Base-by-base conservation (phyloP, 2,329 filamentous ascomycete genomes). In the Colletotrichum chrysophilum region DNA sequence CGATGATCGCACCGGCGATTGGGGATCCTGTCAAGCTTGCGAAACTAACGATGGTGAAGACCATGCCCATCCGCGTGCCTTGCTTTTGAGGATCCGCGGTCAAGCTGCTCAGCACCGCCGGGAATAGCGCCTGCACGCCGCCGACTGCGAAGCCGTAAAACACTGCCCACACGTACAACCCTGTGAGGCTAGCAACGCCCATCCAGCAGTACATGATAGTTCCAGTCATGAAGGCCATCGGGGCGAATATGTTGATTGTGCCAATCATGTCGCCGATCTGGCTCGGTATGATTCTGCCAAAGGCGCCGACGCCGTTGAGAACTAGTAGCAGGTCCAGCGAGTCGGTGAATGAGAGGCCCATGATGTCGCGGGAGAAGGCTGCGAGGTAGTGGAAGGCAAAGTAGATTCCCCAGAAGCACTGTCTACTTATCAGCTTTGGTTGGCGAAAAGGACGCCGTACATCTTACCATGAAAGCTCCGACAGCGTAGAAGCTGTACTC, bases 351-450 rank as follows among this genome's bases (percentile, higher is more conserved):
- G 70, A 74, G 4, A 76, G 75, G 3, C 81, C 79, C 34, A 89
- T 81, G 13, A 85, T 81, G 30, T 85, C 83, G 21, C 86, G 85
- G 43, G 85, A 85, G 81, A 87, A 92, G 0, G 88, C 84, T 0
- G 88, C 84, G 36, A 93, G 80, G 81, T 92, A 93, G 82, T 89
- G 92, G 79, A 91, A 92, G 5, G 87, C 87, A 70, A 92, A 89
- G 77, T 92, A 92, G 1, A 91, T 80, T 2, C 88, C 87, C 78
- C 86, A 85, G 80, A 91, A 91, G 71, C 87, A 88, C 81, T 85
- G 55, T 9, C 12, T 3, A 9, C 0, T 16, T 60, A 84, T 72
- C 4, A 79, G 78, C 48, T 4, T 28, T 24, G 0, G 14, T 13
- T 30, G 48, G 4, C 0, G 21, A 1, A 0, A 21, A 14, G 66